Base-by-base conservation (phyloP, 192 early-diverging fungal genomes). In the Entomortierella parvispora region DNA sequence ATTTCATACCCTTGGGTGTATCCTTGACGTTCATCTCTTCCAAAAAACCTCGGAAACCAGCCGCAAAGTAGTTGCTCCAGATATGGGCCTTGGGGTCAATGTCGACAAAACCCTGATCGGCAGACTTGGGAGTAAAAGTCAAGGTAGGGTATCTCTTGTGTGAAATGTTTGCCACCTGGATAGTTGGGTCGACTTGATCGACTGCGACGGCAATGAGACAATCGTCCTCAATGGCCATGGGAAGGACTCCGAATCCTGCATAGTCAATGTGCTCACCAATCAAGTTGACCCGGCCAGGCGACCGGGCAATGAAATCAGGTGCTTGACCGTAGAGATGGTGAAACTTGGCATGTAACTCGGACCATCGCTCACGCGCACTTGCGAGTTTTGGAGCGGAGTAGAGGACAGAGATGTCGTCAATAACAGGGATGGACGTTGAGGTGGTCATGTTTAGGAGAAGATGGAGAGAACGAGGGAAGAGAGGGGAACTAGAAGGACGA, bases 251-350 rank as follows among this genome's bases (percentile, higher is more conserved):
- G 62, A 92, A 94, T 25, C 95, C 96, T 67, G 90, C 91, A 84
- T 97, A 97, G 83, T 99, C 97, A 50, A 99, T 93, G 75, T 99
- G 97, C 74, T 99, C 97, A 37, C 96, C 97, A 72, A 98, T 98
- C 33, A 98, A 83, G 83, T 98, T 98, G 32, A 97, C 95, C n/a
- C 95, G 87, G 40, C 97, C 97, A 4, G 97, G 96, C 3, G 93
- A 90, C 32, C 97, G 90, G 40, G 90, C 93, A 53, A 93, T 89
- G 80, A 96, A 95, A 33, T 91, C 88, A 0, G 95, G 93, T 43
- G 75, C 58, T 51, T 67, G 58, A 51, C 89, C 88, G 57, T 85
- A 92, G 14, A 54, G 49, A 3, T 64, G 55, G 61, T 86, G 61
- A 72, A 94, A 94, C 25, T 74, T 53, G 9, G 43, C 48, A 12